phyloP scores from a whole-genome alignment of 495 filamentous ascomycete species.

The Talaromyces thailandensis region DNA sequence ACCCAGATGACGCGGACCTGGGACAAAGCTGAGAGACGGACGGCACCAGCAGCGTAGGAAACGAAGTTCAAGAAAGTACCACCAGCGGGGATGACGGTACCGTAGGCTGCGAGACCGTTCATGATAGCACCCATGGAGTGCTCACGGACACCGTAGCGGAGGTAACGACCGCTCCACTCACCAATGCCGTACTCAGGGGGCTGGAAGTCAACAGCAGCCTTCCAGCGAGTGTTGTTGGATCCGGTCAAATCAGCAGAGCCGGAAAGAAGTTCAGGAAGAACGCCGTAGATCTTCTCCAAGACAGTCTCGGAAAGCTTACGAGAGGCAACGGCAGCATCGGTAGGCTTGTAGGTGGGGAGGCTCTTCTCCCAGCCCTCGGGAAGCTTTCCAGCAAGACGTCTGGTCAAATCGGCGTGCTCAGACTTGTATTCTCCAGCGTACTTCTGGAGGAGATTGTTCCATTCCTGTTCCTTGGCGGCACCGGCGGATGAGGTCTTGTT shows the following conservation, averaged over 20 bases:
- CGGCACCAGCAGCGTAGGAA: constrained; percentile 91
- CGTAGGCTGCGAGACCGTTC: constrained; percentile 96
- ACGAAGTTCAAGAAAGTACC: constrained; percentile 99
- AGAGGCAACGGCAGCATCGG: constrained; percentile 77
- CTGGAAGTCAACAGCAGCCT: constrained; percentile 96
- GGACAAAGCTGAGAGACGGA: constrained; percentile 87
- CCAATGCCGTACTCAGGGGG: constrained; percentile 77
- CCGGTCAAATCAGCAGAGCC: constrained; percentile 97
- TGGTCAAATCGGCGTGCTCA: constrained; percentile 69
- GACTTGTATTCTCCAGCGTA: constrained; percentile 69
- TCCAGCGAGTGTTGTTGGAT: constrained; percentile 98
- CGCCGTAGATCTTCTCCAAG: constrained; percentile 76
- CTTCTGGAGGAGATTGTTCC: constrained; percentile 86
- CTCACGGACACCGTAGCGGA: constrained; percentile 96
- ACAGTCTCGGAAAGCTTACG: constrained; percentile 94
- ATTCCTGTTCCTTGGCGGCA: constrained; percentile 87
- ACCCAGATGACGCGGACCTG: constrained; percentile 91
- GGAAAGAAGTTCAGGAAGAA: constrained; percentile 83
- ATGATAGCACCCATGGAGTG: constrained; percentile 96
- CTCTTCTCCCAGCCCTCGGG: constrained; percentile 96
- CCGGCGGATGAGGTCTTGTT: constrained; percentile 70
- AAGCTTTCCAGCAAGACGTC: constrained; percentile 74
- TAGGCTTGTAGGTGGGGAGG: constrained; percentile 85
- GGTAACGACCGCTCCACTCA: constrained; percentile 82
- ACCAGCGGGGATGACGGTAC: constrained; percentile 84